Base-by-base conservation (phyloP, 2,329 filamentous ascomycete species). In the Sclerotinia minor region DNA sequence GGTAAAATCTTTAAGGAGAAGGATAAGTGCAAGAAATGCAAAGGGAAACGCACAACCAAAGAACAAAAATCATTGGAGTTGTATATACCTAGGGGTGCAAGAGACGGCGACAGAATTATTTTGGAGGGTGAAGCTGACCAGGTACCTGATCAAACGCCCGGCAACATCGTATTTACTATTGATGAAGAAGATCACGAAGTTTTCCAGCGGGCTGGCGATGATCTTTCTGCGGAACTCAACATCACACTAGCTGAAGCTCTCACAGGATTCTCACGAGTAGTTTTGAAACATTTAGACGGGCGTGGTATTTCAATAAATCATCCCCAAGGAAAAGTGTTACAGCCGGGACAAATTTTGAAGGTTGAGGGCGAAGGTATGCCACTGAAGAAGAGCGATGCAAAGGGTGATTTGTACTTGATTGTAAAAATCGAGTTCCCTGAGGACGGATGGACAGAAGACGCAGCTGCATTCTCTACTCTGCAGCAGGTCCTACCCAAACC, bases 1-100 rank as follows among this genome's bases (percentile, higher is more conserved):
- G 95, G 95, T 7, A 88, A 89, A 76, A 88, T 94, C 76, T 96
- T 89, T 82, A 94, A 94, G 79, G 92, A 97, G 77, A 98, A 98
- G 83, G 95, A 99, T 77, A 92, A 92, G 77, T 99, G 95, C 84
- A 97, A 96, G 84, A 97, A 95, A 83, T 99, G 95, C 87, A 98
- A 98, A 81, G 95, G 95, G 76, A 92, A 91, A 79, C 87, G 92
- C 71, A 93, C 92, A 19, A 87, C 88, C 55, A 90, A 93, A 75
- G 91, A 95, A 80, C 95, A 92, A 80, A 99, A 98, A 82, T 91
- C 94, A 4, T 83, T 99, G 69, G 95, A 99, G 81, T 89, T 99
- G 64, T 98, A 98, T 81, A 97, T 99, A 69, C 93, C 94, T 13
- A 88, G 91, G 64, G 94, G 94, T 58, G 90, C 91, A 50, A 87